phyloP scores from a whole-genome alignment of 2,329 filamentous ascomycete species.

The Xylaria sp. region DNA sequence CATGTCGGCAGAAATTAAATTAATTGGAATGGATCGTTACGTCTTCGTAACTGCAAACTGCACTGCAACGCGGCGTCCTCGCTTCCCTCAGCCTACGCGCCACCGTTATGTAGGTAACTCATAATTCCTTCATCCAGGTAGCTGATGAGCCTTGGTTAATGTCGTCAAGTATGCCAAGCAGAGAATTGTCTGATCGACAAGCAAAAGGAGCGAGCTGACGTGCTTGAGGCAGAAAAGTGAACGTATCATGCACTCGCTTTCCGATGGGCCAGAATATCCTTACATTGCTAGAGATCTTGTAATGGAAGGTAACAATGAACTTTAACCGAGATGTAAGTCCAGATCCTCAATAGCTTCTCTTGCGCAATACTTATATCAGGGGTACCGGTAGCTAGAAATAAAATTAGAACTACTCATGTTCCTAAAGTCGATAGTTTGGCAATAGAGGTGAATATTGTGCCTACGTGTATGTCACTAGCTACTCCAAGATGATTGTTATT shows the following conservation, averaged over 20 bases:
- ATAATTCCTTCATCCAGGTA: conserved; percentile 28
- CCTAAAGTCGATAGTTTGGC: conserved; percentile 13
- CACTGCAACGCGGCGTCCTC: conserved; percentile 31
- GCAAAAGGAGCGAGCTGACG: conserved; percentile 22
- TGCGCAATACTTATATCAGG: conserved; percentile 6
- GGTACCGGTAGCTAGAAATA: not conserved
- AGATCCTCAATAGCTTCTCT: conserved; percentile 10
- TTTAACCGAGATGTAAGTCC: conserved; percentile 33
- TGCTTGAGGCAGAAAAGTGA: conserved; percentile 8
- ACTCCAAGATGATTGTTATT: conserved; percentile 7
- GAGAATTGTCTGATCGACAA: conserved; percentile 19
- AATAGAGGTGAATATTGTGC: not conserved
- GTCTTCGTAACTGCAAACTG: conserved; percentile 34
- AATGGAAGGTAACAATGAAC: conserved; percentile 26
- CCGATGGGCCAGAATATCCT: conserved; percentile 23
- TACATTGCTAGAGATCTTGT: conserved; percentile 15
- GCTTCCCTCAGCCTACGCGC: conserved; percentile 22
- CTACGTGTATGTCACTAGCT: not conserved
- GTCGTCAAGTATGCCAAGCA: conserved; percentile 34
- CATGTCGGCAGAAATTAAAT: conserved; percentile 39
- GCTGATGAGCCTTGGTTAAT: conserved; percentile 42
- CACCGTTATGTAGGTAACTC: conserved; percentile 28
- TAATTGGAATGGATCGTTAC: conserved; percentile 49
- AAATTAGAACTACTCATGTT: conserved; percentile 20
- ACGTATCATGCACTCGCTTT: conserved; percentile 30